A percentile compares a stretch with the other conserved stretches of the same genome.
phyloP scores from a whole-genome alignment of 2,329 filamentous ascomycete genomes.

The Xenoacremonium recifei region DNA sequence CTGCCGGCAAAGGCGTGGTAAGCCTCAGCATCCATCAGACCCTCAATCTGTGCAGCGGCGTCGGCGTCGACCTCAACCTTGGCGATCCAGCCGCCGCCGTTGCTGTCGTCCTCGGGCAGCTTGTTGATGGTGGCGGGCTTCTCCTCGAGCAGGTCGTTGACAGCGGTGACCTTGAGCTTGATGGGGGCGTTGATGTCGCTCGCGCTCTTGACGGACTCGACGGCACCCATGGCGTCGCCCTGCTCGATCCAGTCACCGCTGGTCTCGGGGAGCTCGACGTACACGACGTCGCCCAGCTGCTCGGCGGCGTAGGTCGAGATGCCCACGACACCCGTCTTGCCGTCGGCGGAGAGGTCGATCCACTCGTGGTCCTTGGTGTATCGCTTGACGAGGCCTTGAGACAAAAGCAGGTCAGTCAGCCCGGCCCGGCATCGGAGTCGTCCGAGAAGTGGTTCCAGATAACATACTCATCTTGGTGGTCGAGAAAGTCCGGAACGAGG shows the following conservation, averaged over 20 bases:
- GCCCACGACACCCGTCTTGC: conserved; percentile 76
- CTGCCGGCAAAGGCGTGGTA: conserved; percentile 72
- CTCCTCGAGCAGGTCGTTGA: conserved; percentile 76
- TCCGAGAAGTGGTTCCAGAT: conserved; percentile 6
- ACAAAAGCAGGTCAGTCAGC: conserved; percentile 1
- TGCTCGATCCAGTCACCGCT: conserved; percentile 64
- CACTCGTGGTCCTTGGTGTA: conserved; percentile 99
- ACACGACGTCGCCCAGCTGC: conserved; percentile 93
- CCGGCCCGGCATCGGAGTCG: not conserved
- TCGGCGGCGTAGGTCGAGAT: conserved; percentile 91
- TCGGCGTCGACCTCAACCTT: conserved; percentile 75
- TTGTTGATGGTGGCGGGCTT: conserved; percentile 87
- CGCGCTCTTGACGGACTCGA: conserved; percentile 98
- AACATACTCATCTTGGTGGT: conserved; percentile 37
- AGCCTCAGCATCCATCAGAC: conserved; percentile 71
- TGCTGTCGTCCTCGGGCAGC: conserved; percentile 75
- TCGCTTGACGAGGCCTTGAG: conserved; percentile 65
- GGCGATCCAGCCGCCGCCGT: conserved; percentile 85
- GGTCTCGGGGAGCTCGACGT: conserved; percentile 83
- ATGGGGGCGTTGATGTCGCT: conserved; percentile 94
- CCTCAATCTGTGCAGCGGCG: conserved; percentile 66
- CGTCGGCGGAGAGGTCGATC: conserved; percentile 83
- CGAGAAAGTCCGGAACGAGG: conserved; percentile 41
- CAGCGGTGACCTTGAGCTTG: conserved; percentile 69
- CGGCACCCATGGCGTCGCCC: conserved; percentile 86